phyloP scores from a whole-genome alignment of 352 stramenopile genomes.

The Globisporangium uncinulatum region DNA sequence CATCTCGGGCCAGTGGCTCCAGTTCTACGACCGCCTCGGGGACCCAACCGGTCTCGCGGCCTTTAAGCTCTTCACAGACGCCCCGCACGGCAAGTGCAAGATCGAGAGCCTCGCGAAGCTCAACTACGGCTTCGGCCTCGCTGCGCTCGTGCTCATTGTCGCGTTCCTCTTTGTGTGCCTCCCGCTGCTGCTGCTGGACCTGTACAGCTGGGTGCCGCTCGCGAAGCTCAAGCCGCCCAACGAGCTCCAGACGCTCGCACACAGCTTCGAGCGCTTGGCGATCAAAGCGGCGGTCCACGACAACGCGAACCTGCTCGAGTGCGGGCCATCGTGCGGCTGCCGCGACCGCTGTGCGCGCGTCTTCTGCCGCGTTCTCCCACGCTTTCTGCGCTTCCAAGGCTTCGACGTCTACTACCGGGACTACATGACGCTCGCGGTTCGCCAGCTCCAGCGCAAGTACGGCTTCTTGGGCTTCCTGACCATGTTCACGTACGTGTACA shows the following conservation, averaged over 20 bases:
- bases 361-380: not conserved
- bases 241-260: conserved; percentile 18
- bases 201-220: conserved; percentile 53
- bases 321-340: not conserved
- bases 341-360: not conserved
- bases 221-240: conserved; percentile 31
- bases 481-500: conserved; percentile 49
- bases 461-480: conserved; percentile 28
- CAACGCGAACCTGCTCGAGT: conserved; percentile 43
- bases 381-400: not conserved
- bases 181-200: conserved; percentile 43
- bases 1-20: conserved; percentile 32
- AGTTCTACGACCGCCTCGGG: conserved; percentile 21
- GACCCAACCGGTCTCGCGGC: not conserved
- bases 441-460: conserved; percentile 32
- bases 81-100: conserved; percentile 9
- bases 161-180: conserved; percentile 49
- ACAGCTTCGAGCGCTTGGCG: conserved; percentile 22
- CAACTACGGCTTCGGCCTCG: conserved; percentile 38
- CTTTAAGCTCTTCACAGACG: conserved; percentile 18
- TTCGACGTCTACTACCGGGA: conserved; percentile 30
- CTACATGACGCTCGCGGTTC: conserved; percentile 29
- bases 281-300: conserved; percentile 50
- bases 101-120: conserved; percentile 18
- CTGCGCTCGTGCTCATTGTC: conserved; percentile 29